Conservation (phyloP, 1,284 basidiomycete genomes). For the Boletus sp. region DNA sequence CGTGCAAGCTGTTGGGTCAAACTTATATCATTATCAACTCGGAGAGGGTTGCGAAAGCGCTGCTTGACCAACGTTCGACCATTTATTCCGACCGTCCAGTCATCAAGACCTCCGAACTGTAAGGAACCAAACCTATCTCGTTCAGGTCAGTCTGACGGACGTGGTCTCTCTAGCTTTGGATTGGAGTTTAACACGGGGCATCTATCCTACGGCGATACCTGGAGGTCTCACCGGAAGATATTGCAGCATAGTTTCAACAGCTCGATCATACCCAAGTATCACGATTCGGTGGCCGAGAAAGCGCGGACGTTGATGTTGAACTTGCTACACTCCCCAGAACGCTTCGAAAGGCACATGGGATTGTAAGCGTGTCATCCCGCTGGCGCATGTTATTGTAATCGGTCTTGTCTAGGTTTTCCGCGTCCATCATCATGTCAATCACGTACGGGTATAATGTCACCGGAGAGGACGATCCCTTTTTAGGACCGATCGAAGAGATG, state of each 20-base stretch:
- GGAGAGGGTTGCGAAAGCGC: slow-evolving; percentile 16
- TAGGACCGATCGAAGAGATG: slow-evolving; percentile 17
- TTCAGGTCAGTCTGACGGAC: not conserved
- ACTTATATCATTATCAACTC: slow-evolving; percentile 24
- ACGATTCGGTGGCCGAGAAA: slow-evolving; percentile 6
- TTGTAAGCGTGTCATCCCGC: slow-evolving; percentile 13
- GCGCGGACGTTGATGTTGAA: slow-evolving; percentile 5
- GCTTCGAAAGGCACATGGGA: slow-evolving; percentile 10
- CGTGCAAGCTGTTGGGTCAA: slow-evolving; percentile 20
- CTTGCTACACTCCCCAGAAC: slow-evolving; percentile 13
- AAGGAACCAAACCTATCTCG: not conserved
- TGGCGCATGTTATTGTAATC: not conserved
- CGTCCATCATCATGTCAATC: slow-evolving; percentile 23
- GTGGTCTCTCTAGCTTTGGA: slow-evolving; percentile 15
- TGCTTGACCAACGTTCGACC: slow-evolving; percentile 25
- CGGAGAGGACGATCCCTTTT: slow-evolving; percentile 17
- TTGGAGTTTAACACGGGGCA: slow-evolving; percentile 23
- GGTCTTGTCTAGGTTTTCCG: slow-evolving; percentile 14
- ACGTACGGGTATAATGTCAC: slow-evolving; percentile 23
- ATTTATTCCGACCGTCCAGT: slow-evolving; percentile 22
- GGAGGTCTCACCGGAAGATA: slow-evolving; percentile 20
- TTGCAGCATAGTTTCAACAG: slow-evolving; percentile 16
- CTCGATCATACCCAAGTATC: slow-evolving; percentile 15
- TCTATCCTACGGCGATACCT: slow-evolving; percentile 14
- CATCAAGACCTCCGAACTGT: slow-evolving; percentile 14